Percentiles rank a stretch among this genome's conserved stretches.
Conservation (phyloP, 208 protist genomes). For the Leishmania guyanensis region DNA sequence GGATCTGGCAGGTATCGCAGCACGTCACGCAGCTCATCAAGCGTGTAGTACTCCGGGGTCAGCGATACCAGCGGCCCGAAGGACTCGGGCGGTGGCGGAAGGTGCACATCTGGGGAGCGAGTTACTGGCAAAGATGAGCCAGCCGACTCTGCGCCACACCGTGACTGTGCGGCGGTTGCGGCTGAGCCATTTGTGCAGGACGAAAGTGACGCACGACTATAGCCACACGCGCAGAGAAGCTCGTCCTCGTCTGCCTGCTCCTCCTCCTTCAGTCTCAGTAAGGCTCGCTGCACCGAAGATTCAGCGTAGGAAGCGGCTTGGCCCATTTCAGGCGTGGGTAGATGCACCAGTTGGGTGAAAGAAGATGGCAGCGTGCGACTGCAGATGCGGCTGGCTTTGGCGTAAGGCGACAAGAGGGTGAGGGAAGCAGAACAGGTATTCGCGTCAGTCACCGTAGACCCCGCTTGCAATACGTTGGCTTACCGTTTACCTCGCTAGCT, state of each 20-base stretch:
- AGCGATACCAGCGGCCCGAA: slow-evolving; percentile 42
- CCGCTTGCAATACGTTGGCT: neutral
- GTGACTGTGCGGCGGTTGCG: neutral
- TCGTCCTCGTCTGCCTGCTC: slow-evolving; percentile 41
- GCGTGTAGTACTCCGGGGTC: slow-evolving; percentile 47
- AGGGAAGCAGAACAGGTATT: neutral
- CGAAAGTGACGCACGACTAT: slow-evolving; percentile 8
- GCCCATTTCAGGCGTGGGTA: slow-evolving; percentile 28
- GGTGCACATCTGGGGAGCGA: slow-evolving; percentile 1
- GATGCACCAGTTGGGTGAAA: neutral
- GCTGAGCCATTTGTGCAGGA: neutral
- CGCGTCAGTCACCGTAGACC: neutral
- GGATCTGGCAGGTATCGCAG: slow-evolving; percentile 54
- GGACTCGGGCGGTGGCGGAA: slow-evolving; percentile 20
- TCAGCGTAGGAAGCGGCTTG: slow-evolving; percentile 61
- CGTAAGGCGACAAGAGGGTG: neutral
- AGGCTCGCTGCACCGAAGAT: slow-evolving; percentile 43
- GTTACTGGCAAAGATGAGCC: neutral
- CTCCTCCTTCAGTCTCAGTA: slow-evolving; percentile 41
- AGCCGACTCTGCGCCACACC: neutral
- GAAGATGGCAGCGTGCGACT: neutral
- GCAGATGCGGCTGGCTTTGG: no score
- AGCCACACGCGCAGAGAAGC: slow-evolving; percentile 35
- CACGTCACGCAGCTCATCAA: slow-evolving; percentile 54
- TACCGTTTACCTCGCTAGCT: neutral